Evolutionary conservation across 306 rosid species (phyloP).

Genomic region (Hippophae gyantsensis): DNA sequence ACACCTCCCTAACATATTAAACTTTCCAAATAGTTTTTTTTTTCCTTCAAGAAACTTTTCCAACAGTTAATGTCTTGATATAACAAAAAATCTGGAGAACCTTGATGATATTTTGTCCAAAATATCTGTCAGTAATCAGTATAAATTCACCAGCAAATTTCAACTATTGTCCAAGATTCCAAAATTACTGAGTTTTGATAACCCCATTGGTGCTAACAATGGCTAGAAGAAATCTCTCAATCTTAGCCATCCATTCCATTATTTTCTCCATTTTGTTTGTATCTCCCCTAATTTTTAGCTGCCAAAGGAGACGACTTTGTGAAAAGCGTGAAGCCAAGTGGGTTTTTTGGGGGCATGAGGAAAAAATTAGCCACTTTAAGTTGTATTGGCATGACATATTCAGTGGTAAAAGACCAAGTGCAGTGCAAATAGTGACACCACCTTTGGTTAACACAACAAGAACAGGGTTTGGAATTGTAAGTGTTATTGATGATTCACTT

Average conservation of each 20-base stretch:
- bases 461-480: conserved; percentile 16
- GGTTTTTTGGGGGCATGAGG: conserved; percentile 21
- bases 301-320: conserved; percentile 18
- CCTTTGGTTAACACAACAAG: conserved; percentile 15
- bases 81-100: too few relatives aligned
- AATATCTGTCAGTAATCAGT: too few relatives aligned
- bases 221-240: conserved; percentile 6
- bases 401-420: conserved; percentile 21
- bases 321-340: conserved; percentile 10
- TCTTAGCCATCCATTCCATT: conserved; percentile 6
- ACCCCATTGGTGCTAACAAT: too few relatives aligned
- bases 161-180: too few relatives aligned
- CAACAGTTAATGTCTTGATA: too few relatives aligned
- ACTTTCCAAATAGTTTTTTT: too few relatives aligned
- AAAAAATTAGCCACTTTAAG: conserved; percentile 43
- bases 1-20: too few relatives aligned
- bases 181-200: too few relatives aligned
- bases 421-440: conserved; percentile 14
- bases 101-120: too few relatives aligned
- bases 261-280: conserved; percentile 15
- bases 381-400: conserved; percentile 41
- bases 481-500: conserved; percentile 26
- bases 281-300: background rate
- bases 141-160: too few relatives aligned
- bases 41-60: too few relatives aligned